Evolutionary conservation across 371 early-diverging fungal species (phyloP), one percentile per base, ranked within the genome.

Genomic region (Syncephalis plumigaleata): DNA sequence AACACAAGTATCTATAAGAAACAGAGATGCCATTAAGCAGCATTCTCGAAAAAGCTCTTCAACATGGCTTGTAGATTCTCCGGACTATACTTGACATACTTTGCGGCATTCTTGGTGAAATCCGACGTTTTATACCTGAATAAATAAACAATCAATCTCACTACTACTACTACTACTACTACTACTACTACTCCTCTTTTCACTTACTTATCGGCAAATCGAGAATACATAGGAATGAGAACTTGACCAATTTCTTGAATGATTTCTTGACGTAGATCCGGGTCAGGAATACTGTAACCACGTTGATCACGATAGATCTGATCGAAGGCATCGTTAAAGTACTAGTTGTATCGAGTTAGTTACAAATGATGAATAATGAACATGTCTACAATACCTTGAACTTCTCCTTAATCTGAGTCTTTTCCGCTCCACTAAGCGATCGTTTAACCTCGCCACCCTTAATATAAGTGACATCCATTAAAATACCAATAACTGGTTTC

Each of bases 321-420:
- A 36, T 90, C 90, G 55, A 90, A 81, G 47, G 81, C 81, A 15
- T 65, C 68, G 58, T 90, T 87, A 57, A 90, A 90, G 53, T 68
- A 77, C 67, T 64, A 56, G 2, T 11, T 11, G n/a, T 39, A 44
- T 22, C 16, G 3, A 8, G n/a, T 15, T 44, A 20, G 13, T 20
- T 20, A n/a, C n/a, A n/a, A 44, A 20, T 20, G 3, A 20, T 20
- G 3, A 17, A 22, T 24, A 20, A 22, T 22, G 5, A 22, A 9
- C 15, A 40, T 21, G 18, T 40, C 8, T 7, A 3, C 3, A 21
- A 3, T 44, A 44, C 61, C 64, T 81, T 85, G 69, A 89, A 86
- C 46, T 76, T 72, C 49, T 86, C 87, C 52, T 87, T 87, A 54
- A 90, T 68, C 36, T 65, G 51, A 38, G 79, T 75, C 7, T 72